Percentiles rank a stretch among this genome's conserved stretches.
Evolutionary conservation across 257 asterid genomes (phyloP).

Genomic region (Cynanchum wilfordii): DNA sequence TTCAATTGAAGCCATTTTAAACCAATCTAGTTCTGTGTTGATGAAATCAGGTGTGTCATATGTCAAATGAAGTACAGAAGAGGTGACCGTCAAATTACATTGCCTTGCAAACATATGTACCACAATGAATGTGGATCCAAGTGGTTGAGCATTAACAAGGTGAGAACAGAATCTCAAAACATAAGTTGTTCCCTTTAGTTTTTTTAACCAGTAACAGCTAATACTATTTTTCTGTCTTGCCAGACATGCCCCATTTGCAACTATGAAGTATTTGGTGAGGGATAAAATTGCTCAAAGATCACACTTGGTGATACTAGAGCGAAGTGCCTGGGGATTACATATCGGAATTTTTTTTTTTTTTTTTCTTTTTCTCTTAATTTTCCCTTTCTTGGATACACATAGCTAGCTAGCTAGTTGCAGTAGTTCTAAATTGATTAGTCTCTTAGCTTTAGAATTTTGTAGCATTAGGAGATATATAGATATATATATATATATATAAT

Average conservation of each 20-base stretch:
- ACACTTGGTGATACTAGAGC: neutral
- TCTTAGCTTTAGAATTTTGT: conserved; percentile 4
- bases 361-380: neutral
- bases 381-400: neutral
- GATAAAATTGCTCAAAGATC: conserved; percentile 4
- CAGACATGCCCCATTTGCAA: conserved; percentile 94
- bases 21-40: neutral
- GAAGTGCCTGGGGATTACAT: neutral
- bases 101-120: conserved; percentile 86
- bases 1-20: neutral
- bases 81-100: conserved; percentile 69
- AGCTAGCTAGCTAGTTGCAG: neutral
- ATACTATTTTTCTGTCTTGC: conserved; percentile 12
- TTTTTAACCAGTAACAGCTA: neutral
- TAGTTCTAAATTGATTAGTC: neutral
- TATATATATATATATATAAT: neutral
- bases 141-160: conserved; percentile 95
- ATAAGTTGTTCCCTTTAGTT: too few species aligned
- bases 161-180: conserved; percentile 12
- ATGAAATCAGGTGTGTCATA: conserved; percentile 67
- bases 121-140: conserved; percentile 80
- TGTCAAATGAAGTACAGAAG: conserved; percentile 89
- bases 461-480: conserved; percentile 1
- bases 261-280: conserved; percentile 57
- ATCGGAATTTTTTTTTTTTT: neutral